A percentile compares a stretch with the other conserved stretches of the same genome.
Evolutionary conservation across 2,329 filamentous ascomycete genomes (phyloP).

Genomic region (Achaetomium macrosporum): DNA sequence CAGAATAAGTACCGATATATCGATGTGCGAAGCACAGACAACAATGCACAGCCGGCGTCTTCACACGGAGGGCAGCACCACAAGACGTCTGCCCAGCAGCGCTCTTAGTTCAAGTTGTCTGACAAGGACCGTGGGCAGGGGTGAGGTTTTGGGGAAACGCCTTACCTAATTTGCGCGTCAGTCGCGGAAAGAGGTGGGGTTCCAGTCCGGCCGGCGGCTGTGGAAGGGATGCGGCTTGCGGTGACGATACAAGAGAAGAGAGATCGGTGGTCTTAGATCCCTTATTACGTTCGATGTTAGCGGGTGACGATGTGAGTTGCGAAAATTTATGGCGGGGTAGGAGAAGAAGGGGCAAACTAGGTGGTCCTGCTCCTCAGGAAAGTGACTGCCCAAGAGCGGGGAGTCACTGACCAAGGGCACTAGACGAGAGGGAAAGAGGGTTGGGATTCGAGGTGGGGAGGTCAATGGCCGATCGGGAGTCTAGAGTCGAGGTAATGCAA

Average conservation of each 20-base stretch:
- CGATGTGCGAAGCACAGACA: conserved; percentile 6
- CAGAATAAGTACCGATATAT: conserved; percentile 1
- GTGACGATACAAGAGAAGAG: neutral
- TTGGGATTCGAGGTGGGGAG: neutral
- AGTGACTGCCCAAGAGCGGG: neutral
- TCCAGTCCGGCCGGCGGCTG: conserved; percentile 4
- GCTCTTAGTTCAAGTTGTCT: neutral
- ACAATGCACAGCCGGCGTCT: neutral
- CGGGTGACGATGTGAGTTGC: conserved; percentile 3
- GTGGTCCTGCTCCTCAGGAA: neutral
- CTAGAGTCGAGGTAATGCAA: neutral
- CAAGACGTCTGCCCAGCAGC: neutral
- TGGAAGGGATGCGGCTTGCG: neutral
- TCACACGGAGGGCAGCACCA: conserved; percentile 8
- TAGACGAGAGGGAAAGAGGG: neutral
- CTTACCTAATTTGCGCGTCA: conserved; percentile 16
- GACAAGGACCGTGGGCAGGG: conserved; percentile 7
- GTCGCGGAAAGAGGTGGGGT: conserved; percentile 12
- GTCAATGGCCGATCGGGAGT: neutral
- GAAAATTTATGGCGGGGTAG: conserved; percentile 18
- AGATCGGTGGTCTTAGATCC: neutral
- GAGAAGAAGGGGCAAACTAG: neutral
- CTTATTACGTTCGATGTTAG: neutral
- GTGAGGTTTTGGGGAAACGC: conserved; percentile 5
- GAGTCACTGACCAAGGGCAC: neutral